These are phyloP conservation scores for Amphibolis antarctica DNA, from an alignment of 106 monocot species.

Conservation along the genomic window DNA sequence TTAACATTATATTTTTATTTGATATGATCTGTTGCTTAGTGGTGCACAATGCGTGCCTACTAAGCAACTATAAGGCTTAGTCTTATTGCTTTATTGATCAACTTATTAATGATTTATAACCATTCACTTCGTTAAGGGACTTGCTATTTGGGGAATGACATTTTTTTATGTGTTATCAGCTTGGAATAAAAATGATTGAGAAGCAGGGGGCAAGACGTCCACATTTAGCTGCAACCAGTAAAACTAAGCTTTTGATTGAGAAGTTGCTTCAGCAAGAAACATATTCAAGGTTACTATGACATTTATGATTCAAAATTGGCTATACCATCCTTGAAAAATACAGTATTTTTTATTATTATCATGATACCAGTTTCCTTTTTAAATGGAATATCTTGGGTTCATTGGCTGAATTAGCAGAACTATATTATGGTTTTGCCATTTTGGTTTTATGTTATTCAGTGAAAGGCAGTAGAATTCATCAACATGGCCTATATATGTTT, in stretches of 20 bases:
- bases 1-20: neutral
- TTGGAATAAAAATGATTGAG: neutral
- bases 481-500: too few relatives aligned
- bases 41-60: neutral
- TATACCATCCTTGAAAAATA: neutral
- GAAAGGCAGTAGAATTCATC: too few relatives aligned
- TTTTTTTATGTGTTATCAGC: neutral
- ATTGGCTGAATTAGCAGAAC: neutral
- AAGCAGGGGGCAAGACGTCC: neutral
- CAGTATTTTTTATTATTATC: too few relatives aligned
- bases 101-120: neutral
- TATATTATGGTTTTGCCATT: too few relatives aligned
- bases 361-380: neutral
- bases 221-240: neutral
- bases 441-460: too few relatives aligned
- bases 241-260: slow-evolving; percentile 2
- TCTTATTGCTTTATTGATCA: neutral
- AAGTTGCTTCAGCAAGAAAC: slow-evolving; percentile 4
- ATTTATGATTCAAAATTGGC: neutral
- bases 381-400: neutral
- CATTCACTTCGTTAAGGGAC: neutral
- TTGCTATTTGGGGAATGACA: neutral
- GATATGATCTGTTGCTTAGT: neutral
- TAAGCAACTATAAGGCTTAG: neutral
- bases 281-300: neutral